Evolutionary conservation across 2,329 filamentous ascomycete species (phyloP), one percentile per base, ranked within the genome.

Genomic region (Pseudocercospora fuligena): DNA sequence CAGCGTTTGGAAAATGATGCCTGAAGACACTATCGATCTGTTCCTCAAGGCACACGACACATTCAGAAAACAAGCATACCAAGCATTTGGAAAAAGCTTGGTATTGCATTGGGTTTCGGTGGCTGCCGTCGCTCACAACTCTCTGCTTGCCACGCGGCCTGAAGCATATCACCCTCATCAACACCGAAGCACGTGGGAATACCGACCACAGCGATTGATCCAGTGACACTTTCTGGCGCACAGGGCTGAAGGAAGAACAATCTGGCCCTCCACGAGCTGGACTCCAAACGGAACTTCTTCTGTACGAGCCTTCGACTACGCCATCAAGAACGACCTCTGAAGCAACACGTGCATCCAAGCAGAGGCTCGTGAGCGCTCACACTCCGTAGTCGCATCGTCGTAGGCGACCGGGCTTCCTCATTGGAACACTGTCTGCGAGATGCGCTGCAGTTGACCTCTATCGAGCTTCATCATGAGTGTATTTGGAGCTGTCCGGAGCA

Each of bases 61-160:
- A 5, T 33, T n/a, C 36, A 11, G 9, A 19, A 25, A 12, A 51
- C 47, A 51, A 51, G 47, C 47, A 51, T 51, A 12, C 11, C 47
- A 51, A 51, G 19, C 47, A 51, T 51, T 23, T 12, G 3, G 47
- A 51, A 25, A 51, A 51, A 27, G 47, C 47, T 51, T 51, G 47
- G 47, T 27, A 21, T 51, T 2, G n/a, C 11, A 25, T 51, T 51
- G 47, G 19, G 11, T 51, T 51, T 27, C 47, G 19, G 40, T n/a
- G 47, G 19, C 47, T 21, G 19, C 47, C 47, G 47, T 36, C 21
- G 23, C 11, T 51, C 23, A 27, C 47, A 27, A 51, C 19, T 19
- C 23, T 51, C 19, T 56, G 51, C 51, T 51, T 27, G 51, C 51
- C 51, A 56, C 27, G 51, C 51, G 51, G 51, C 51, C 51, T 33